Evolutionary conservation across 306 rosid species (phyloP), one percentile per base, ranked within the genome.

Genomic region (Sechiopsis laciniata): DNA sequence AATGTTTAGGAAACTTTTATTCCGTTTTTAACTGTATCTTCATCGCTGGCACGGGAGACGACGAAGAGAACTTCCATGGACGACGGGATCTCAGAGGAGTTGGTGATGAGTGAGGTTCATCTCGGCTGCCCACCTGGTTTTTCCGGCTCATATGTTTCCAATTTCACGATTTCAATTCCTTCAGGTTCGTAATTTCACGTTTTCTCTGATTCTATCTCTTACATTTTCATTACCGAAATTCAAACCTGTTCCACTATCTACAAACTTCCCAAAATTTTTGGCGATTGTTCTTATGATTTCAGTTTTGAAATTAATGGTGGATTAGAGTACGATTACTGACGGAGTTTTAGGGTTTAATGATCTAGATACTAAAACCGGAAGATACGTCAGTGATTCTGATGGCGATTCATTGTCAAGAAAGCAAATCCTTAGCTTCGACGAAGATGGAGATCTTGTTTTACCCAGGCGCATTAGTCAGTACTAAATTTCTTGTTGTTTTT

Each of bases 41-140:
- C 65, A 11, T n/a, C 68, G 0, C 68, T n/a, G 17, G 48, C 10
- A 32, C 15, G 17, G 20, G 68, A 62, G 46, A 26, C 48, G 68
- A 32, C 46, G 20, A 26, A 62, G 48, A 21, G 19, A 19, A 50
- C 58, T 26, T 46, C 37, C 26, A 52, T 67, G 72, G 73, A 71
- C 40, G 51, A 21, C 26, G 79, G 50, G 67, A 79, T 80, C 22
- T 60, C 74, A 48, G 78, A 71, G 12, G 83, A 74, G 71, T 83
- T 84, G 51, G 96, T 93, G 82, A 93, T 90, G 97, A 93, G 98
- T 80, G 98, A 90, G 76, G 87, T 93, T 45, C 98, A 93, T 80
- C 83, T 88, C 2, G 98, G 97, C 4, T 93, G 97, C 78, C 94
- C 92, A 3, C 81, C 97, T 53, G 86, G 82, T 57, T 69, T 83